Evolutionary conservation across 2,329 filamentous ascomycete genomes (phyloP), one percentile per base, ranked within the genome.

Genomic region (Endoconidiophora polonica): DNA sequence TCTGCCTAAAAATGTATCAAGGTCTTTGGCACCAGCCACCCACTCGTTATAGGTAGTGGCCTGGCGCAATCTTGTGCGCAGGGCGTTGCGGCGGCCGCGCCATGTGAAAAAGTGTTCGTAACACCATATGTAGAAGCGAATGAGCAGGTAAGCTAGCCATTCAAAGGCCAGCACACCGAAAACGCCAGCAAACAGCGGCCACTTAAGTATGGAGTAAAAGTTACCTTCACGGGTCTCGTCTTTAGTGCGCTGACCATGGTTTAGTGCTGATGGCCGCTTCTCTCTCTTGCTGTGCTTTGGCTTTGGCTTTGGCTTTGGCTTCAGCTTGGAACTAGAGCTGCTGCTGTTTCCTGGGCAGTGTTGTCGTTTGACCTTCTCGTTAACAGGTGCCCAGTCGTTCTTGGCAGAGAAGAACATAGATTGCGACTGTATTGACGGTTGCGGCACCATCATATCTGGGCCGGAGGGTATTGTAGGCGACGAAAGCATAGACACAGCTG

Each of bases 221-320:
- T 91, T 86, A 18, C 91, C 91, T 67, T 98, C 91, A 56, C 91
- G 73, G 2, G 90, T 96, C 69, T 98, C 91, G 62, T 98, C 91
- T 59, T 79, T 85, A 55, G 77, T 82, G 52, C 83, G 71, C 18
- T 72, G 72, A 26, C 75, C 72, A 5, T 72, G 57, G 2, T 70
- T 58, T 46, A 56, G 54, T 44, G 52, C 58, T 54, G 48, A 58
- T 49, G 54, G 58, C 44, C 55, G 55, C 33, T 53, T 59, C 39
- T 59, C 60, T 52, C 59, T 65, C 57, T 59, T 62, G 54, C 60
- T 64, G 52, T 58, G 55, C 9, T 12, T 33, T 64, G 20, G 41
- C 9, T 46, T 46, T 20, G 36, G 14, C 29, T 39, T 38, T 26
- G 45, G 42, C 33, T 39, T 52, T 4, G 29, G 16, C 39, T 47